Base-by-base conservation (phyloP, 306 rosid species). In the Mucuna pruriens region DNA sequence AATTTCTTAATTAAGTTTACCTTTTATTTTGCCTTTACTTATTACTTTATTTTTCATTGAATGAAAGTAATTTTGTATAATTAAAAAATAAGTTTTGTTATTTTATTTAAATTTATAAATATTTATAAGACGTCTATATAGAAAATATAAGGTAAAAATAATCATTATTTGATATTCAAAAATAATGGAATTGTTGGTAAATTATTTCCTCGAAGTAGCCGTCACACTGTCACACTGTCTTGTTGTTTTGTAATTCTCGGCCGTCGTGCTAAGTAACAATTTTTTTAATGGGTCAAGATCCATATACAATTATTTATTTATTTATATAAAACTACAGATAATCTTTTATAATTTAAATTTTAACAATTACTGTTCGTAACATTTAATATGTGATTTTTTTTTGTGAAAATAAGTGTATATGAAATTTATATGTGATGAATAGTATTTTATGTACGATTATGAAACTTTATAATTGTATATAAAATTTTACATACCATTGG, bases 201-300 rank as follows among this genome's bases (percentile, higher is more conserved):
- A 4, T 29, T 17, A 44, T 61, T 45, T 63, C 72, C 80, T 76
- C 80, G 73, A 51, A 62, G 9, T 29, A 29, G 5, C 45, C 73
- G 48, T 62, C 48, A 62, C 36, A n/a, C 6, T 17, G 48, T 62
- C 48, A 62, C 36, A n/a, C 6, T 17, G 9, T 44, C 62, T 12
- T 11, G 2, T 62, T 51, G 19, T 44, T 13, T 29, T 9, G 70
- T 33, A 42, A 9, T 42, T 7, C 31, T 60, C 3, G 44, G 25
- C n/a, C 36, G 17, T 15, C 13, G 29, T 42, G 71, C 39, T n/a
- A n/a, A n/a, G n/a, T n/a, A n/a, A n/a, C n/a, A n/a, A n/a, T n/a
- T n/a, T n/a, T n/a, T 74, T 49, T 33, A 48, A 51, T 25, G 5
- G 10, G 65, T 19, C 63, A 29, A 48, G 3, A 17, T 10, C 19